These are phyloP conservation scores for Saturnispora sanitii DNA, from an alignment of 805 yeast genomes.

Conservation along the genomic window DNA sequence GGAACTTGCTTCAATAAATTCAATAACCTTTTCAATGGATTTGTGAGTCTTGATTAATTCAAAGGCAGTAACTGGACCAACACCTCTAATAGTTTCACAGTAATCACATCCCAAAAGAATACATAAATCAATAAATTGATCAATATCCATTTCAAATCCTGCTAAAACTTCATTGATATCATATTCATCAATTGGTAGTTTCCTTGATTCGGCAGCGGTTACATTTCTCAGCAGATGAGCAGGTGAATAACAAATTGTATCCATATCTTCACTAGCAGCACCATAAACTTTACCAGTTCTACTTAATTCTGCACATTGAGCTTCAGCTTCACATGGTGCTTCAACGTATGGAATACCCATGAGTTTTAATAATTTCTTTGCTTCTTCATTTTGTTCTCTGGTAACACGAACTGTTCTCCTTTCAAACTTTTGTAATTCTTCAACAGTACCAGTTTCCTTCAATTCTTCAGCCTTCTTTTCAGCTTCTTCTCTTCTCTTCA, in stretches of 20 bases:
- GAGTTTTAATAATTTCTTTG: constrained; percentile 62
- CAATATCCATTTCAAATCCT: constrained; percentile 63
- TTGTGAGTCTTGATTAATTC: constrained; percentile 83
- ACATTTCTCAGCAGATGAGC: constrained; percentile 77
- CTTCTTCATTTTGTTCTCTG: constrained; percentile 87
- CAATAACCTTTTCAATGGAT: constrained; percentile 68
- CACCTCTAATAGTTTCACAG: constrained; percentile 89
- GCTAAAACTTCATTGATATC: constrained; percentile 56
- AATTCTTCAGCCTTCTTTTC: constrained; percentile 61
- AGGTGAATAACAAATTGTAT: constrained; percentile 86
- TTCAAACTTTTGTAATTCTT: constrained; percentile 66
- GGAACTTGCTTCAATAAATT: constrained; percentile 45
- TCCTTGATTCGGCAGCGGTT: constrained; percentile 89
- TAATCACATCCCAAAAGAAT: constrained; percentile 94
- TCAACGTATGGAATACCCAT: constrained; percentile 95
- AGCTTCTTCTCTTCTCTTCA: constrained; percentile 75
- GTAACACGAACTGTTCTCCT: constrained; percentile 86
- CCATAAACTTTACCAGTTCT: constrained; percentile 87
- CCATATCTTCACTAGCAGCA: constrained; percentile 99
- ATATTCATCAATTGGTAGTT: constrained; percentile 84
- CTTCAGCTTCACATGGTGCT: constrained; percentile 98
- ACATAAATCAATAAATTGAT: constrained; percentile 82
- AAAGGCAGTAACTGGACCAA: constrained; percentile 91
- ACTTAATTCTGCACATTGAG: constrained; percentile 94
- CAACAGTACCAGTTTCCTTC: constrained; percentile 71